Percentiles rank a stretch among this genome's conserved stretches.
These are phyloP conservation scores for Kodamaea laetipori DNA, from an alignment of 805 yeast genomes.

Conservation along the genomic window DNA sequence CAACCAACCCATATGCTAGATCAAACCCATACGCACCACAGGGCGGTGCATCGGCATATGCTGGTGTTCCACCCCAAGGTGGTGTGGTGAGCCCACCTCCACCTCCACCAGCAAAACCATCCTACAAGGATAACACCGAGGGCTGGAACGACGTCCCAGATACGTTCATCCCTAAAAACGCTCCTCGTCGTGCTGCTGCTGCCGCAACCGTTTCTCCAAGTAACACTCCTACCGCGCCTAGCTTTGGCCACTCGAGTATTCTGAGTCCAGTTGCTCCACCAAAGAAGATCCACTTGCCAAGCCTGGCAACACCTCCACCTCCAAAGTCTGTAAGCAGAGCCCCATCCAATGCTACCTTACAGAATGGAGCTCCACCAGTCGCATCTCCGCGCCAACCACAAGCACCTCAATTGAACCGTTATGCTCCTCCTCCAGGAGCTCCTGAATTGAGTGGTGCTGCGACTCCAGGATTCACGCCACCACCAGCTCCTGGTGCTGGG, in stretches of 20 bases:
- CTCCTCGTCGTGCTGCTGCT: slow-evolving; percentile 49
- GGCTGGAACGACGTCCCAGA: slow-evolving; percentile 77
- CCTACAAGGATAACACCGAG: slow-evolving; percentile 51
- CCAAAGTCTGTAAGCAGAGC: slow-evolving; percentile 31
- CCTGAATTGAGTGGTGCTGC: slow-evolving; percentile 14
- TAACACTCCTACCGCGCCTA: slow-evolving; percentile 25
- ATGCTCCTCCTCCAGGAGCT: slow-evolving; percentile 28
- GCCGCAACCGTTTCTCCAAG: slow-evolving; percentile 31
- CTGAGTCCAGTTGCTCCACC: slow-evolving; percentile 22
- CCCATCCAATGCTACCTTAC: slow-evolving; percentile 18
- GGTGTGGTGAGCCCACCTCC: slow-evolving; percentile 23
- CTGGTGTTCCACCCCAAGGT: slow-evolving; percentile 13
- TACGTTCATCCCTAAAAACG: slow-evolving; percentile 43
- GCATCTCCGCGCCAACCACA: slow-evolving; percentile 23
- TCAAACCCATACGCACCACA: slow-evolving; percentile 28
- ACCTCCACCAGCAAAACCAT: slow-evolving; percentile 26
- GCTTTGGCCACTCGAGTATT: slow-evolving; percentile 26
- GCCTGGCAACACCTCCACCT: slow-evolving; percentile 24
- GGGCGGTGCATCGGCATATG: slow-evolving; percentile 18
- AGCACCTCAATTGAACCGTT: slow-evolving; percentile 31
- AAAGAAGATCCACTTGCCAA: slow-evolving; percentile 28
- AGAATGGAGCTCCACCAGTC: slow-evolving; percentile 15
- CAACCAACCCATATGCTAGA: slow-evolving; percentile 38
- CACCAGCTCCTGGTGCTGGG: slow-evolving; percentile 12
- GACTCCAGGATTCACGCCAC: slow-evolving; percentile 23